Conservation (phyloP, 2,329 filamentous ascomycete species). For the Colletotrichum liaoningense region DNA sequence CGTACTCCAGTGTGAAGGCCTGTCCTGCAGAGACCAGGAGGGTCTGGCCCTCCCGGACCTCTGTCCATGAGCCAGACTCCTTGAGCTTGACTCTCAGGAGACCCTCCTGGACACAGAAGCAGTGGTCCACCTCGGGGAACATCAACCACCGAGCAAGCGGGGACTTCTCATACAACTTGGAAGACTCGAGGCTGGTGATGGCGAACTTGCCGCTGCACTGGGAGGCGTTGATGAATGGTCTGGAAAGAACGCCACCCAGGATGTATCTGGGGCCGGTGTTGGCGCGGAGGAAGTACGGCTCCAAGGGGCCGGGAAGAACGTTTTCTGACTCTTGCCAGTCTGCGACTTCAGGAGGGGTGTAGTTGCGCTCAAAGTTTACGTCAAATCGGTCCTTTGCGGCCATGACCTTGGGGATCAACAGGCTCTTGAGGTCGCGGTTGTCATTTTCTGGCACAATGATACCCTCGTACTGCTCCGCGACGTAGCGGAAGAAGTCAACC, state of each 20-base stretch:
- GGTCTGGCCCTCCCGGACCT: constrained; percentile 59
- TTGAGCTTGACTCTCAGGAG: constrained; percentile 53
- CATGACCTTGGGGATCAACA: constrained; percentile 66
- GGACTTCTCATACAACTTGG: constrained; percentile 48
- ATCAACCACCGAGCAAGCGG: constrained; percentile 50
- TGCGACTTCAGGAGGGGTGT: constrained; percentile 55
- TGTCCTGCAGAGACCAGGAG: constrained; percentile 59
- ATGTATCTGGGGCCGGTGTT: constrained; percentile 61
- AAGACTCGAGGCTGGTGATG: constrained; percentile 64
- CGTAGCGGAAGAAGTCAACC: constrained; percentile 70
- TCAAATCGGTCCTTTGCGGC: constrained; percentile 66
- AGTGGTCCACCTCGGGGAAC: constrained; percentile 63
- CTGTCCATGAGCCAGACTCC: constrained; percentile 40
- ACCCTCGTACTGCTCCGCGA: constrained; percentile 63
- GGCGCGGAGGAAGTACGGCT: constrained; percentile 63
- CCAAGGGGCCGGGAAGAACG: constrained; percentile 48
- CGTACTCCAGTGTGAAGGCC: constrained; percentile 56
- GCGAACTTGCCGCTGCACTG: constrained; percentile 62
- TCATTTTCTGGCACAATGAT: constrained; percentile 63
- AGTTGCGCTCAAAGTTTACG: constrained; percentile 63
- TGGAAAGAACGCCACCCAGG: constrained; percentile 55
- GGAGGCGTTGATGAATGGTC: constrained; percentile 60
- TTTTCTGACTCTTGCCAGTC: constrained; percentile 56
- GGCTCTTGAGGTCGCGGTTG: constrained; percentile 59
- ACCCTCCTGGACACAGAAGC: constrained; percentile 61